Percentiles rank a stretch among this genome's conserved stretches.
phyloP scores from a whole-genome alignment of 2,329 filamentous ascomycete species.

The Talaromyces funiculosus region DNA sequence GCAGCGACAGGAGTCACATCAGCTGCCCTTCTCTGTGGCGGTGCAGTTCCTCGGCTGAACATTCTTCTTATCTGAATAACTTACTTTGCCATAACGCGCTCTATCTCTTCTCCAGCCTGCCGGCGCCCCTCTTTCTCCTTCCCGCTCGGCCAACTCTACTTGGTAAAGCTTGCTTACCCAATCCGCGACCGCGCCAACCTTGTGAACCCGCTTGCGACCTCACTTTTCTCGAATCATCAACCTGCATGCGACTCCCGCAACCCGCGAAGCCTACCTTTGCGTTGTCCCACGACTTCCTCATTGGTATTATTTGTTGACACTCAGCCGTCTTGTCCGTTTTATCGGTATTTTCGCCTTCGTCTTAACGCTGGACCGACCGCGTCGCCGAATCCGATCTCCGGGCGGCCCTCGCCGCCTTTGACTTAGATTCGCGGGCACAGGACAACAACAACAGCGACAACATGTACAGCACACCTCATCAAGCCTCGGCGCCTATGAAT shows the following conservation, averaged over 20 bases:
- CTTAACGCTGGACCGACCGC: slow-evolving; percentile 17
- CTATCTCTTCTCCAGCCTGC: neutral
- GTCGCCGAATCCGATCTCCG: slow-evolving; percentile 28
- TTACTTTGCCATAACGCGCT: neutral
- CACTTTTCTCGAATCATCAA: slow-evolving; percentile 7
- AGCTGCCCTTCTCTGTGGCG: slow-evolving; percentile 9
- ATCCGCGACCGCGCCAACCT: slow-evolving; percentile 13
- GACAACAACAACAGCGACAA: slow-evolving; percentile 22
- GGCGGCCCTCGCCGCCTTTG: slow-evolving; percentile 27
- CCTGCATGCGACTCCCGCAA: slow-evolving; percentile 14
- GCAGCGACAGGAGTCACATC: neutral
- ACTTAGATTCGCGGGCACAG: slow-evolving; percentile 24
- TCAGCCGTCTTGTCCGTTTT: neutral
- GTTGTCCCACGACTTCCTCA: slow-evolving; percentile 15
- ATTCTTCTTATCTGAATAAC: neutral
- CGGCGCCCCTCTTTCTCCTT: slow-evolving; percentile 10
- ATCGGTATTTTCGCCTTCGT: slow-evolving; percentile 15
- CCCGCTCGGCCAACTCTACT: slow-evolving; percentile 2
- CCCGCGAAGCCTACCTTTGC: slow-evolving; percentile 19
- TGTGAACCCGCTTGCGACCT: slow-evolving; percentile 8
- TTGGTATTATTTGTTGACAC: neutral
- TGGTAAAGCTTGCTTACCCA: slow-evolving; percentile 10
- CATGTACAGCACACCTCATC: slow-evolving; percentile 45
- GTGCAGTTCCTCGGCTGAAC: slow-evolving; percentile 5
- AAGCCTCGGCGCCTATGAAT: slow-evolving; percentile 59